These are phyloP conservation scores for Sporothrix pseudoabietina DNA, from an alignment of 2,329 filamentous ascomycete species.

Conservation along the genomic window DNA sequence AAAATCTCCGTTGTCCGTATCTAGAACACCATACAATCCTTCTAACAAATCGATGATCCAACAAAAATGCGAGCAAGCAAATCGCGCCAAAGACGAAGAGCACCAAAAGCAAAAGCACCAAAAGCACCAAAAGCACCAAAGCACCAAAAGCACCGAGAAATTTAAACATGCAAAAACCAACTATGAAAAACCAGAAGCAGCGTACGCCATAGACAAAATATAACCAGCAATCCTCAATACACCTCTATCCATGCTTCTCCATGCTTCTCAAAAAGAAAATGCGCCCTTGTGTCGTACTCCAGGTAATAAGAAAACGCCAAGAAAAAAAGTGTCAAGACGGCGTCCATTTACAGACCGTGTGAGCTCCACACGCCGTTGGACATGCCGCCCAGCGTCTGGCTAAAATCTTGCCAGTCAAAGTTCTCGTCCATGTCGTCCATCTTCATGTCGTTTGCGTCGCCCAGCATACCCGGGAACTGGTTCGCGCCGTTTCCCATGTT, in stretches of 20 bases:
- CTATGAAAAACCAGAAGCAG: background rate
- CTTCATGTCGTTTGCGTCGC: constrained; percentile 42
- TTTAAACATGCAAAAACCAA: background rate
- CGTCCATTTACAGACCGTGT: constrained; percentile 31
- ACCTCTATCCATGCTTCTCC: background rate
- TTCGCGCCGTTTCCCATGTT: background rate
- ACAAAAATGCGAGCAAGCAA: background rate
- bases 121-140: background rate
- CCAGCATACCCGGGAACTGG: constrained; percentile 32
- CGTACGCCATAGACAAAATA: background rate
- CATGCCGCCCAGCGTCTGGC: constrained; percentile 42
- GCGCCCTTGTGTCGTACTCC: constrained; percentile 4
- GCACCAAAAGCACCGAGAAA: no score
- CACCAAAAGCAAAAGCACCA: background rate
- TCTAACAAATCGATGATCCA: background rate
- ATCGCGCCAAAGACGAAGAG: background rate
- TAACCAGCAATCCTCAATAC: background rate
- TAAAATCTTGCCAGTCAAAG: constrained; percentile 46
- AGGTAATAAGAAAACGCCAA: background rate
- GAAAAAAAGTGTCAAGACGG: background rate
- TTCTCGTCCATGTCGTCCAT: constrained; percentile 46
- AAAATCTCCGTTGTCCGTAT: background rate
- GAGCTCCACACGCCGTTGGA: constrained; percentile 37
- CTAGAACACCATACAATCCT: background rate
- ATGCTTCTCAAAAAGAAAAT: background rate